phyloP scores from a whole-genome alignment of 2,329 filamentous ascomycete genomes.

The Cercospora janseana region DNA sequence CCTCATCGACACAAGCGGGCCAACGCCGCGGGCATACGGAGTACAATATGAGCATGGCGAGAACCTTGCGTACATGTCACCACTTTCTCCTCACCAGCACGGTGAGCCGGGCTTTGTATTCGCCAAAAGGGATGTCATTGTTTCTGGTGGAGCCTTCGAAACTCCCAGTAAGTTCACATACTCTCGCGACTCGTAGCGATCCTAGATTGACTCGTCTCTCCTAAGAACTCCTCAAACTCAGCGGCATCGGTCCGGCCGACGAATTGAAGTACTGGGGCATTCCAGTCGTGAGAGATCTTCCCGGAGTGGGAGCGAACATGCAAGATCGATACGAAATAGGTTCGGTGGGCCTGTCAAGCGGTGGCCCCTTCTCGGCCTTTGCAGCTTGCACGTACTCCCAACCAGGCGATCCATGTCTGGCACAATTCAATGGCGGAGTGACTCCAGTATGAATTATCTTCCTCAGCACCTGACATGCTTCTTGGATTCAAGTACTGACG shows the following conservation, averaged over 20 bases:
- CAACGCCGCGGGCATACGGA: constrained; percentile 47
- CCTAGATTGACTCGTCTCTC: neutral
- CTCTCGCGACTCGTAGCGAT: neutral
- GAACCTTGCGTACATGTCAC: constrained; percentile 40
- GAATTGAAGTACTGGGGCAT: constrained; percentile 57
- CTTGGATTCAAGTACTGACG: no score
- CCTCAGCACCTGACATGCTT: no score
- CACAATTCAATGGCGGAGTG: constrained; percentile 35
- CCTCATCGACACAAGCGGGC: constrained; percentile 58
- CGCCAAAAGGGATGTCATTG: constrained; percentile 47
- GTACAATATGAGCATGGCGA: constrained; percentile 43
- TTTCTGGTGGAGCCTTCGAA: constrained; percentile 51
- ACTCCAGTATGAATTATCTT: constrained; percentile 24
- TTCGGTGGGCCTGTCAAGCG: constrained; percentile 39
- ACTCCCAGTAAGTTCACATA: constrained; percentile 48
- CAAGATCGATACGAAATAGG: constrained; percentile 59
- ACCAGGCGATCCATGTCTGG: constrained; percentile 42
- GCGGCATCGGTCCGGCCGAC: constrained; percentile 57
- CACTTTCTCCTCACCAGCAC: constrained; percentile 33
- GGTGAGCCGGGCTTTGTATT: constrained; percentile 43
- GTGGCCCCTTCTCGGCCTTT: constrained; percentile 10
- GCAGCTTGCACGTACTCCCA: constrained; percentile 25
- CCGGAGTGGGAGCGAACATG: constrained; percentile 63
- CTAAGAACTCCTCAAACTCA: constrained; percentile 58
- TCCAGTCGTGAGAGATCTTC: constrained; percentile 53